phyloP scores from a whole-genome alignment of 2,329 filamentous ascomycete genomes.

The Pestalotiopsis sp. region DNA sequence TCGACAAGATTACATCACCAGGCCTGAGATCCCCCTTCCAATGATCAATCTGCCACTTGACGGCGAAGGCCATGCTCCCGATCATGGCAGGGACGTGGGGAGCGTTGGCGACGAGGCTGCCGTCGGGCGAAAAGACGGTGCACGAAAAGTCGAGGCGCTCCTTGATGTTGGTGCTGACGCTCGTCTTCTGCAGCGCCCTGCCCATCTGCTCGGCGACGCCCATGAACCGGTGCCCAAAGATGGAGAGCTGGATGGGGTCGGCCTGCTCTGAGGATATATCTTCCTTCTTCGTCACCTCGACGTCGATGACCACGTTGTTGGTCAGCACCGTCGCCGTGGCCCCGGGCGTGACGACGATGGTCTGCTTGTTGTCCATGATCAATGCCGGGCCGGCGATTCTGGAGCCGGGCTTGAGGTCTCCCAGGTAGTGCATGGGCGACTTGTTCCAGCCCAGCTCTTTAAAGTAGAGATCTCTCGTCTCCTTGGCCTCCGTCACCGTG shows the following conservation, averaged over 20 bases:
- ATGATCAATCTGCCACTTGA: slow-evolving; percentile 16
- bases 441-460: slow-evolving; percentile 1
- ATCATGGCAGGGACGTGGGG: slow-evolving; percentile 13
- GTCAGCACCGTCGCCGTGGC: slow-evolving; percentile 31
- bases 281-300: slow-evolving; percentile 3
- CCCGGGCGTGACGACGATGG: slow-evolving; percentile 19
- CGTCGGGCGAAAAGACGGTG: slow-evolving; percentile 74
- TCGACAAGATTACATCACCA: slow-evolving; percentile 15
- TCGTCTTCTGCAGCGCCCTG: slow-evolving; percentile 74
- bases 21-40: slow-evolving; percentile 13
- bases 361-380: slow-evolving; percentile 24
- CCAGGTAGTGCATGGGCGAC: background rate
- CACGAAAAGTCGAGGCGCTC: slow-evolving; percentile 81
- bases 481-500: background rate
- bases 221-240: slow-evolving; percentile 83
- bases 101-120: slow-evolving; percentile 72
- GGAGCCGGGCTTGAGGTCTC: background rate
- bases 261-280: slow-evolving; percentile 43
- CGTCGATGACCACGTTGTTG: slow-evolving; percentile 16
- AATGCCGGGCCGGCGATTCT: slow-evolving; percentile 6
- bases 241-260: slow-evolving; percentile 73
- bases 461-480: slow-evolving; percentile 5
- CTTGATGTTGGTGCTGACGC: slow-evolving; percentile 77
- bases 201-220: slow-evolving; percentile 84
- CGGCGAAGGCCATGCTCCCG: slow-evolving; percentile 16